Evolutionary conservation across 352 stramenopile genomes (phyloP).

Genomic region (Phytophthora colocasiae): DNA sequence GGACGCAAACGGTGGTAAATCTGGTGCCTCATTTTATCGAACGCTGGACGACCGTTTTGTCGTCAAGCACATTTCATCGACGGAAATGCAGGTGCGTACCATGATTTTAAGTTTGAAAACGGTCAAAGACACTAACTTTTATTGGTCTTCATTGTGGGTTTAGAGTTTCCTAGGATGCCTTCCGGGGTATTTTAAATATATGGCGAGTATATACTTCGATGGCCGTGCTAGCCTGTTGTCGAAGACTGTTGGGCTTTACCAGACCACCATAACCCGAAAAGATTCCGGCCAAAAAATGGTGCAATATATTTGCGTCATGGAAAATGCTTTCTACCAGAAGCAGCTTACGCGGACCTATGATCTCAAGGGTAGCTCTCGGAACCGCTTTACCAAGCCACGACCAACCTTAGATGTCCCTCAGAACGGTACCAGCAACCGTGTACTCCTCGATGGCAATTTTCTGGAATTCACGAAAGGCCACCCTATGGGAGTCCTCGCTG

Average conservation of each 20-base stretch:
- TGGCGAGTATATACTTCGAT: conserved; percentile 97
- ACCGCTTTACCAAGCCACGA: conserved; percentile 87
- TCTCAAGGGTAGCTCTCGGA: conserved; percentile 97
- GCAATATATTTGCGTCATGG: conserved; percentile 94
- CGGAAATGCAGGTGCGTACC: conserved; percentile 95
- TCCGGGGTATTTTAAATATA: conserved; percentile 97
- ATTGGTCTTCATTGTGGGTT: not conserved
- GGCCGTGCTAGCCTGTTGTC: conserved; percentile 94
- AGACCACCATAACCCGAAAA: conserved; percentile 96
- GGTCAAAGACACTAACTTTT: conserved; percentile 1
- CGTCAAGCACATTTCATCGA: conserved; percentile 98
- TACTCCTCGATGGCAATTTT: conserved; percentile 89
- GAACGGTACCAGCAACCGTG: conserved; percentile 31
- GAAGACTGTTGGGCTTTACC: conserved; percentile 98
- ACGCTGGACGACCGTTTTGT: conserved; percentile 97
- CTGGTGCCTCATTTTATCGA: conserved; percentile 95
- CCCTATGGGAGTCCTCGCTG: conserved; percentile 72
- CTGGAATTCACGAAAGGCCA: conserved; percentile 82
- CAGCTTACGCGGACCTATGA: conserved; percentile 96
- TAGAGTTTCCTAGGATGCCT: conserved; percentile 87
- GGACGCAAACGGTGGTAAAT: conserved; percentile 97
- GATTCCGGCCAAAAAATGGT: conserved; percentile 91
- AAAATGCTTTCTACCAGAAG: conserved; percentile 98
- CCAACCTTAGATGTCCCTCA: conserved; percentile 32
- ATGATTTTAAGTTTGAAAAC: not conserved